phyloP scores from a whole-genome alignment of 1,139 yeast species.

The Sugiyamaella xylanicola region DNA sequence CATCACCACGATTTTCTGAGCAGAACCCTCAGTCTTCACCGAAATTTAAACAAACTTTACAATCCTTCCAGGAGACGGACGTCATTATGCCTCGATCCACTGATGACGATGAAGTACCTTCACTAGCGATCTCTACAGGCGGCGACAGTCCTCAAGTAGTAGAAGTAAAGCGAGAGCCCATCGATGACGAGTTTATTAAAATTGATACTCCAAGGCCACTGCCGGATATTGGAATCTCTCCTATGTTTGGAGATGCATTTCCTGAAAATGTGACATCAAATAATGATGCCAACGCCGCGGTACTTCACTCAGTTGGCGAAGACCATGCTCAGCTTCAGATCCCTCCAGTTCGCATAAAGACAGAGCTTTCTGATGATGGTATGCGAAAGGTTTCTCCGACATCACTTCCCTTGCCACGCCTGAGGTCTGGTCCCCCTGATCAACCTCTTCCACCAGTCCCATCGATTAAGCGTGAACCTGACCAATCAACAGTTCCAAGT shows the following conservation, averaged over 20 bases:
- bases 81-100: background rate
- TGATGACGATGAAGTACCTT: constrained; percentile 10
- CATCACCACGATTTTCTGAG: background rate
- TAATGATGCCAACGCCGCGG: too few relatives aligned
- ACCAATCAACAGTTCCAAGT: constrained; percentile 31
- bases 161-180: constrained; percentile 8
- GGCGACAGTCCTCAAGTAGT: background rate
- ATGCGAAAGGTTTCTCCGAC: background rate
- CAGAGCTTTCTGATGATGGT: constrained; percentile 1
- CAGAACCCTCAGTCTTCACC: background rate
- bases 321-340: background rate
- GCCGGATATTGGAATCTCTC: constrained; percentile 19
- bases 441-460: constrained; percentile 17
- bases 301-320: background rate
- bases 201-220: constrained; percentile 15
- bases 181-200: constrained; percentile 7
- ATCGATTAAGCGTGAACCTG: constrained; percentile 7
- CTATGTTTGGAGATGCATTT: constrained; percentile 18
- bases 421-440: constrained; percentile 4
- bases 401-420: background rate
- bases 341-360: background rate
- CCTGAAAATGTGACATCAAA: background rate
- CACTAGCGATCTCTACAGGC: constrained; percentile 11
- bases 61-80: background rate
- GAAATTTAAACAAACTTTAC: background rate